Conservation (phyloP, 768 basidiomycete species). For the Trametes cingulata region DNA sequence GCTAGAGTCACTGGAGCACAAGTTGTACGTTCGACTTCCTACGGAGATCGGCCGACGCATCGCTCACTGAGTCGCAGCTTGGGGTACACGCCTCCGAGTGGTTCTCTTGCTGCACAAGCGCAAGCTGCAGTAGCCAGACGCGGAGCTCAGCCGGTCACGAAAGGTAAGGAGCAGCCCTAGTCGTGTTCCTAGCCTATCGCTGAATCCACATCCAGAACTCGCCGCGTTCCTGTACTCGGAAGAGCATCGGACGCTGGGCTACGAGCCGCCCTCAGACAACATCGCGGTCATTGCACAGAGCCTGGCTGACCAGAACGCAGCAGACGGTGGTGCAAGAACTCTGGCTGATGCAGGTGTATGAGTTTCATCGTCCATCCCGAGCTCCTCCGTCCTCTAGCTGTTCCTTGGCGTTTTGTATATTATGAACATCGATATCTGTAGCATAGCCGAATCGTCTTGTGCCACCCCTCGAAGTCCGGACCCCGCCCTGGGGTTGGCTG, state of each 20-base stretch:
- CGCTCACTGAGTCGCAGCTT: background rate
- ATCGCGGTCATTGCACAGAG: slow-evolving; percentile 24
- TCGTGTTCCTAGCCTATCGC: background rate
- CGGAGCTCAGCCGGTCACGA: background rate
- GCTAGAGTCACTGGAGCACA: slow-evolving; percentile 8
- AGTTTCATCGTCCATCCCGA: background rate
- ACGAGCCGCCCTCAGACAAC: slow-evolving; percentile 22
- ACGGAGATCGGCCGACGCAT: background rate
- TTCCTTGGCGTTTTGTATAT: too few relatives aligned
- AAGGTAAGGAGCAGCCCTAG: background rate
- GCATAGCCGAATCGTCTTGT: background rate
- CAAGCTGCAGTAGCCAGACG: slow-evolving; percentile 4
- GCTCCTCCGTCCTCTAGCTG: background rate
- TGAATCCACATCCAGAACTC: slow-evolving; percentile 1
- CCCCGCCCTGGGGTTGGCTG: background rate
- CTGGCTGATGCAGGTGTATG: slow-evolving; percentile 3
- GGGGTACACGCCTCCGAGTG: slow-evolving; percentile 4
- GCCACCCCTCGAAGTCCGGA: background rate
- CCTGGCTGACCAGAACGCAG: slow-evolving; percentile 19
- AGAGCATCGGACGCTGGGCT: slow-evolving; percentile 24
- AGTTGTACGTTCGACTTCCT: background rate
- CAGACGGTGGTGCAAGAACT: background rate
- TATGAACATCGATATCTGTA: background rate
- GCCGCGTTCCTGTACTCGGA: slow-evolving; percentile 23
- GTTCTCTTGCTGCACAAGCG: slow-evolving; percentile 6